Evolutionary conservation across 495 filamentous ascomycete species (phyloP), one percentile per base, ranked within the genome.

Genomic region (Penicillium crystallinum): DNA sequence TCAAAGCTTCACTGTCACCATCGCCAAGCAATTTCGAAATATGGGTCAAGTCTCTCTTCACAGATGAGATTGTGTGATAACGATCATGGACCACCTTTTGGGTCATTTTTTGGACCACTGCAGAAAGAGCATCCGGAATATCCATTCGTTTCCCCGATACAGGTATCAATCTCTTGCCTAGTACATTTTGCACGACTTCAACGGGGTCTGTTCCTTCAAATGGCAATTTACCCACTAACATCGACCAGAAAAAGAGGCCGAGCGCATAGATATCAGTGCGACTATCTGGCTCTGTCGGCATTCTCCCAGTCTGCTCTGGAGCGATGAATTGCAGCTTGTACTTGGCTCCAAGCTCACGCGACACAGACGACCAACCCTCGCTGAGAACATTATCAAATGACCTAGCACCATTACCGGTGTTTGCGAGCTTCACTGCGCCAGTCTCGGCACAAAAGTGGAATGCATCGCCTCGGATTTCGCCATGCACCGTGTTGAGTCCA

Each of bases 261-360:
- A 95, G 75, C 2, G 88, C 88, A 64, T 95, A 96, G 30, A 95
- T 91, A 68, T 95, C 91, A 9, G 90, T 95, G 39, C 91, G 80
- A 49, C 82, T 87, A 69, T 96, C 90, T 1, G 91, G 91, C 59
- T 93, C 89, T 15, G 86, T 89, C 2, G 89, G 86, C 80, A 95
- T 85, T 14, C 91, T 83, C 21, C 91, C 91, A 12, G 90, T 96
- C 74, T 95, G 90, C 58, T 96, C 91, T 0, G 91, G 89, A 37
- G 88, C 90, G 64, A 96, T 90, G 60, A 85, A 95, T 51, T 89
- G 82, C 18, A 96, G 72, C 68, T 93, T 95, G 57, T 88, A 85
- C 62, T 87, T 88, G 22, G 88, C 85, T 0, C 90, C 90, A 31
- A 89, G 68, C 63, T 93, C 87, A 34, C 83, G 81, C 4, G 86